These are phyloP conservation scores for Mycena capillaripes DNA, from an alignment of 768 basidiomycete species.

Conservation along the genomic window DNA sequence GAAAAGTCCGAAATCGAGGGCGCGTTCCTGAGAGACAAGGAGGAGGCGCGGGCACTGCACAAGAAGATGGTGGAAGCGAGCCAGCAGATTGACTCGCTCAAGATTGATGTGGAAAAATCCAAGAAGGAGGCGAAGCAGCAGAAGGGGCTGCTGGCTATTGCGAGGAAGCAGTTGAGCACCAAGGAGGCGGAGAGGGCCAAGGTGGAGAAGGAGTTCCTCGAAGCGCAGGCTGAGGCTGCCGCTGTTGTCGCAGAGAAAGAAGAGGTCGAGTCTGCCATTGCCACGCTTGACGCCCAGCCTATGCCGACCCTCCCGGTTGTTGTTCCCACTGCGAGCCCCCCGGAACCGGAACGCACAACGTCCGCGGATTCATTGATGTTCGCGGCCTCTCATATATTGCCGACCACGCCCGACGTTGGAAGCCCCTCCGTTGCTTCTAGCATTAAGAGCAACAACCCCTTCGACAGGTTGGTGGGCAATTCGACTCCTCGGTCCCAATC, in stretches of 20 bases:
- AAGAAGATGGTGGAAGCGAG: slow-evolving; percentile 86
- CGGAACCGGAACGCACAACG: slow-evolving; percentile 46
- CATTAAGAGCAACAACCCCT: slow-evolving; percentile 91
- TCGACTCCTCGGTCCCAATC: slow-evolving; percentile 67
- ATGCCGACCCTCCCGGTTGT: slow-evolving; percentile 36
- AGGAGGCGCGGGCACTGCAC: slow-evolving; percentile 90
- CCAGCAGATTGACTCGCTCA: slow-evolving; percentile 77
- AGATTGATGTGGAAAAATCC: slow-evolving; percentile 84
- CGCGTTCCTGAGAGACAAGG: slow-evolving; percentile 89
- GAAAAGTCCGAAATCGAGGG: slow-evolving; percentile 96
- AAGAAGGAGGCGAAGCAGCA: slow-evolving; percentile 97
- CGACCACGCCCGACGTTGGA: slow-evolving; percentile 74
- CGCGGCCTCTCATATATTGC: slow-evolving; percentile 82
- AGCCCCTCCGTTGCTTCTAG: slow-evolving; percentile 62
- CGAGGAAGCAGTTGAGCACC: slow-evolving; percentile 91
- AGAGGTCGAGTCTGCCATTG: slow-evolving; percentile 66
- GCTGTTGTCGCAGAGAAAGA: slow-evolving; percentile 68
- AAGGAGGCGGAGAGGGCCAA: slow-evolving; percentile 85
- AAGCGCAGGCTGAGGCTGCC: slow-evolving; percentile 69
- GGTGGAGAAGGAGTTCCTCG: slow-evolving; percentile 79
- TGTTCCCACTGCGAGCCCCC: slow-evolving; percentile 21
- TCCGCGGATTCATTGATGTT: slow-evolving; percentile 66
- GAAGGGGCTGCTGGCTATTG: slow-evolving; percentile 94
- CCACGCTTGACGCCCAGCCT: slow-evolving; percentile 43
- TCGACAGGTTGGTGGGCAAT: slow-evolving; percentile 76